phyloP scores from a whole-genome alignment of 805 yeast genomes.

The Starmerella gropengiesseri region DNA sequence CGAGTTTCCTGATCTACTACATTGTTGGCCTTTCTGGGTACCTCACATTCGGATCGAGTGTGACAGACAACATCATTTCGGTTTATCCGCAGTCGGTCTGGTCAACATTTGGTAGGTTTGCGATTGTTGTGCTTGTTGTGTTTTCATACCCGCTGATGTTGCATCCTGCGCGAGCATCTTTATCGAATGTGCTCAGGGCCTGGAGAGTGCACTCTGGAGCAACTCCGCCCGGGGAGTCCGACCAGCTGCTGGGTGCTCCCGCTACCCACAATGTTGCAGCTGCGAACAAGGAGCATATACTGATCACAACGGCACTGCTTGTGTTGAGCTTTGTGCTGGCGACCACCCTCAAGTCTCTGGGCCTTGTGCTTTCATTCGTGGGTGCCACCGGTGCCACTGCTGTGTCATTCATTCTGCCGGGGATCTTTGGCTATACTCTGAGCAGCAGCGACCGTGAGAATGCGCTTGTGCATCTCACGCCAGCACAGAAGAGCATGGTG shows the following conservation, averaged over 20 bases:
- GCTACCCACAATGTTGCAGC: neutral
- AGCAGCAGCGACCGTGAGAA: slow-evolving; percentile 34
- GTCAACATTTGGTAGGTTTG: slow-evolving; percentile 69
- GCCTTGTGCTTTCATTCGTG: slow-evolving; percentile 71
- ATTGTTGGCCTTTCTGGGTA: slow-evolving; percentile 75
- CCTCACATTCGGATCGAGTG: slow-evolving; percentile 72
- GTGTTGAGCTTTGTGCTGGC: slow-evolving; percentile 53
- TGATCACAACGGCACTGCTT: slow-evolving; percentile 39
- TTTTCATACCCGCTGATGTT: slow-evolving; percentile 83
- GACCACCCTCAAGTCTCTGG: slow-evolving; percentile 57
- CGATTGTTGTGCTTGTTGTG: slow-evolving; percentile 69
- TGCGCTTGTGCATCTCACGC: slow-evolving; percentile 14
- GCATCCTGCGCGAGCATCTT: slow-evolving; percentile 79
- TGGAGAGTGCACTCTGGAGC: slow-evolving; percentile 5
- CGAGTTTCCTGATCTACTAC: slow-evolving; percentile 53
- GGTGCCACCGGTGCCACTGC: slow-evolving; percentile 93
- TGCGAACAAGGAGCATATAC: slow-evolving; percentile 26
- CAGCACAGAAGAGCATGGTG: slow-evolving; percentile 5
- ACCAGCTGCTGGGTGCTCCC: slow-evolving; percentile 7
- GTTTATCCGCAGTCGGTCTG: slow-evolving; percentile 55
- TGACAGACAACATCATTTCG: slow-evolving; percentile 67
- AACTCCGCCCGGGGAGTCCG: slow-evolving; percentile 1
- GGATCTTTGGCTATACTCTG: slow-evolving; percentile 68
- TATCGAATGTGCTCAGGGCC: slow-evolving; percentile 56
- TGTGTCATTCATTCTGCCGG: slow-evolving; percentile 83